Evolutionary conservation across 2,329 filamentous ascomycete genomes (phyloP).

Genomic region (Fusarium sp.): DNA sequence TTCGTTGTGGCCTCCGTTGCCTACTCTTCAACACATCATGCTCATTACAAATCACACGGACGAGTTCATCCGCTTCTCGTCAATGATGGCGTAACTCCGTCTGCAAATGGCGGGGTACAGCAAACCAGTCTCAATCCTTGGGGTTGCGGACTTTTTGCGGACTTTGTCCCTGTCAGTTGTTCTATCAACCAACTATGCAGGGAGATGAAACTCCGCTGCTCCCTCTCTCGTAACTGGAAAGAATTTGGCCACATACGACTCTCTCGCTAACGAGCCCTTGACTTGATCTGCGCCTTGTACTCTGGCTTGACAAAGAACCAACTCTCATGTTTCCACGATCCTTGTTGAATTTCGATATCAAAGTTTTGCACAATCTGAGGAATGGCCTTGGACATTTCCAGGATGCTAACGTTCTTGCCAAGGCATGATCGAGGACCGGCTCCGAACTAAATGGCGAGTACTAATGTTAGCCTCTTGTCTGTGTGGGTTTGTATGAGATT

Average conservation of each 20-base stretch:
- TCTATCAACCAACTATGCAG: neutral
- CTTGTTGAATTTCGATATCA: neutral
- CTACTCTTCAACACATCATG: neutral
- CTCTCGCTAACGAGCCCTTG: neutral
- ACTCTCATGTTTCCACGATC: neutral
- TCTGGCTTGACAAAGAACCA: neutral
- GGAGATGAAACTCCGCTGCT: neutral
- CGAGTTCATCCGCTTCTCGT: neutral
- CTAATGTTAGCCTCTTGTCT: neutral
- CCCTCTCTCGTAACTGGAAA: too few species aligned
- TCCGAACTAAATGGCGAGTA: neutral
- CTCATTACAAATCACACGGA: neutral
- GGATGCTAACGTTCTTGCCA: neutral
- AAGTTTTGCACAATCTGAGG: neutral
- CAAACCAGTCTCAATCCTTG: too few species aligned
- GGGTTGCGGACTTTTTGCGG: slow-evolving; percentile 2
- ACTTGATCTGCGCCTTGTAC: neutral
- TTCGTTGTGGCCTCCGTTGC: neutral
- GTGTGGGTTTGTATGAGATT: too few species aligned
- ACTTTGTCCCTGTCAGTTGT: neutral
- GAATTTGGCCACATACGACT: too few species aligned
- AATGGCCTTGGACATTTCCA: neutral
- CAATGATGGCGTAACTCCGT: neutral
- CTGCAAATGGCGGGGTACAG: neutral
- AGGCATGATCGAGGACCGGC: neutral